Conservation (phyloP, 2,329 filamentous ascomycete species). For the Fusarium albidum region DNA sequence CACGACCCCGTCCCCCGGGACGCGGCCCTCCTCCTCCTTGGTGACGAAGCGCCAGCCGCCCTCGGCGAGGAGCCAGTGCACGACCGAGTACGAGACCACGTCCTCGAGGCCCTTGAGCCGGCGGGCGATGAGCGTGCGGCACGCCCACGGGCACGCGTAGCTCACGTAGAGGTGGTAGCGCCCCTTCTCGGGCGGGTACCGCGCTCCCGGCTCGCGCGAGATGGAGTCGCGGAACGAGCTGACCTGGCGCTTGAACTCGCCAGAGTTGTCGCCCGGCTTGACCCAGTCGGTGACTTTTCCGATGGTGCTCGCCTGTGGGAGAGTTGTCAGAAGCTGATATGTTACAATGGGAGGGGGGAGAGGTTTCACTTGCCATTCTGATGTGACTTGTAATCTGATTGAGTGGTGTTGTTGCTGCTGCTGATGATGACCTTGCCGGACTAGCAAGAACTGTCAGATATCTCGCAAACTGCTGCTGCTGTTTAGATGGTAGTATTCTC, state of each 20-base stretch:
- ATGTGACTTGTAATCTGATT: slow-evolving; percentile 22
- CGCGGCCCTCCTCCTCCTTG: slow-evolving; percentile 63
- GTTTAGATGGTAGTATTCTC: slow-evolving; percentile 5
- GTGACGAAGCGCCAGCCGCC: slow-evolving; percentile 85
- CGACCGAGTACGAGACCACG: slow-evolving; percentile 79
- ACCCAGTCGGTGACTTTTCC: slow-evolving; percentile 82
- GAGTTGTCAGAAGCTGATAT: slow-evolving; percentile 18
- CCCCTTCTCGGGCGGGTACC: slow-evolving; percentile 85
- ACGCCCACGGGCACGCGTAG: slow-evolving; percentile 95
- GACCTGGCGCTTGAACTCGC: slow-evolving; percentile 91
- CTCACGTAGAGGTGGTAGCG: slow-evolving; percentile 96
- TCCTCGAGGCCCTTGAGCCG: slow-evolving; percentile 93
- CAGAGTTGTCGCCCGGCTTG: slow-evolving; percentile 75
- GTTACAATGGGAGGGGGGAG: not conserved
- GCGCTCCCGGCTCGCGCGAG: slow-evolving; percentile 72
- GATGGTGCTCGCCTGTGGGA: slow-evolving; percentile 28
- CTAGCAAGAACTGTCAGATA: slow-evolving; percentile 14
- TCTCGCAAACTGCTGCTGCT: slow-evolving; percentile 14
- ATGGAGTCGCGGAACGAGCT: slow-evolving; percentile 86
- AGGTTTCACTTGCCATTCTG: slow-evolving; percentile 35
- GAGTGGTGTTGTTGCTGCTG: not conserved
- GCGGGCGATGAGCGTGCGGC: slow-evolving; percentile 85
- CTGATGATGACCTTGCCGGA: slow-evolving; percentile 8
- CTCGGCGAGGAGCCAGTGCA: slow-evolving; percentile 87
- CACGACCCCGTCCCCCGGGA: slow-evolving; percentile 69